phyloP scores from a whole-genome alignment of 768 basidiomycete genomes.

The Mycena vitilis region DNA sequence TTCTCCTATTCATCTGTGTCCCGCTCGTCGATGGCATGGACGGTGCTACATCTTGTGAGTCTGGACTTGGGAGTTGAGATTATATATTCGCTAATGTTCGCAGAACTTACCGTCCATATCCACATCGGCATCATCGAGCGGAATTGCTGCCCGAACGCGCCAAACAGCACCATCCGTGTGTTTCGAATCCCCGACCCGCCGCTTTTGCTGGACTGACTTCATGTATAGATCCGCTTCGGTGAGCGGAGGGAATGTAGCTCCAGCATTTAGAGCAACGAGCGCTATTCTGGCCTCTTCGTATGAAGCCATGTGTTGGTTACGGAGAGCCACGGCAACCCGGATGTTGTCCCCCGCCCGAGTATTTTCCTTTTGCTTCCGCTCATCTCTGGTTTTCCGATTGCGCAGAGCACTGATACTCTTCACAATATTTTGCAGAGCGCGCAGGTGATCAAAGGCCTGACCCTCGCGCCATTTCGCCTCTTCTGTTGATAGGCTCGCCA shows the following conservation, averaged over 20 bases:
- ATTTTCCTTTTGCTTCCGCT: slow-evolving; percentile 1
- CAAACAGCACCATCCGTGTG: background rate
- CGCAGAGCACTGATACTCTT: background rate
- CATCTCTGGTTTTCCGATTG: slow-evolving; percentile 2
- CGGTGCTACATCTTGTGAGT: too few species aligned
- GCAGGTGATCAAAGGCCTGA: slow-evolving; percentile 10
- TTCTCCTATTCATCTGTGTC: too few species aligned
- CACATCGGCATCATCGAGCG: too few species aligned
- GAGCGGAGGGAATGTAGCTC: background rate
- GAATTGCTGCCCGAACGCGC: too few species aligned
- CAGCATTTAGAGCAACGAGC: background rate
- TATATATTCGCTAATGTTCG: too few species aligned
- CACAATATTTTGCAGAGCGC: slow-evolving; percentile 7
- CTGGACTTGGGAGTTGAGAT: too few species aligned
- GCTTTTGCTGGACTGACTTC: background rate
- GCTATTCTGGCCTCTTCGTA: background rate
- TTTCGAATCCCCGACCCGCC: background rate
- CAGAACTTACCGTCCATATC: too few species aligned
- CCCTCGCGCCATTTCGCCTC: slow-evolving; percentile 11
- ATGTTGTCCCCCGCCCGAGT: background rate
- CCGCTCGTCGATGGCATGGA: too few species aligned
- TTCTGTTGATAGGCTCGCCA: background rate
- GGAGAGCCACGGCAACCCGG: background rate
- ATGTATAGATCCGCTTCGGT: background rate
- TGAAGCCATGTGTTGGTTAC: background rate